These are phyloP conservation scores for Neolecta irregularis DNA, from an alignment of 1,139 yeast genomes.

Conservation along the genomic window DNA sequence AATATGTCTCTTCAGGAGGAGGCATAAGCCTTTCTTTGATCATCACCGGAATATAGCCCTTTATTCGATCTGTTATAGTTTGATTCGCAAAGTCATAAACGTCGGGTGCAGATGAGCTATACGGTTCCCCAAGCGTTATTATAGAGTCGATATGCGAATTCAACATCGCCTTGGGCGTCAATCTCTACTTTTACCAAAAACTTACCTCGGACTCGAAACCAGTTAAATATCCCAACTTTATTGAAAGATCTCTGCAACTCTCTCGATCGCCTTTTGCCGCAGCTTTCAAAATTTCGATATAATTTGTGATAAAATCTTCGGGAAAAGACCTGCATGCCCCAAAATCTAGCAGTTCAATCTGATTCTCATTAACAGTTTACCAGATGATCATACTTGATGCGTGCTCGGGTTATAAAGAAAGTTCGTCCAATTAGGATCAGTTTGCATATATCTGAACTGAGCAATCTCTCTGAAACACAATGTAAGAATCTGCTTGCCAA, in stretches of 20 bases:
- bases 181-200: neutral
- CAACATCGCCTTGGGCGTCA: slow-evolving; percentile 45
- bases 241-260: slow-evolving; percentile 49
- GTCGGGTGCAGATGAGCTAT: slow-evolving; percentile 35
- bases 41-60: slow-evolving; percentile 76
- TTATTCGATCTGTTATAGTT: slow-evolving; percentile 84
- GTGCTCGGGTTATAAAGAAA: slow-evolving; percentile 62
- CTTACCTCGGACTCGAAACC: slow-evolving; percentile 57
- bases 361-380: slow-evolving; percentile 22
- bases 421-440: slow-evolving; percentile 99
- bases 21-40: slow-evolving; percentile 82
- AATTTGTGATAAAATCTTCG: slow-evolving; percentile 50
- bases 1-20: slow-evolving; percentile 96
- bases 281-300: slow-evolving; percentile 58
- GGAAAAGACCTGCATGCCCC: slow-evolving; percentile 84
- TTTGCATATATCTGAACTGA: slow-evolving; percentile 81
- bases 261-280: slow-evolving; percentile 58
- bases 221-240: slow-evolving; percentile 71
- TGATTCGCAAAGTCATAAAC: slow-evolving; percentile 61
- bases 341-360: slow-evolving; percentile 77
- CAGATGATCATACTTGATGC: slow-evolving; percentile 2
- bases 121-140: slow-evolving; percentile 84
- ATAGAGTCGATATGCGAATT: slow-evolving; percentile 87
- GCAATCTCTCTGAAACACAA: slow-evolving; percentile 76
- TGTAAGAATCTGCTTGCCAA: slow-evolving; percentile 76